Conservation (phyloP, 345 rosid species). For the Trapa incisa region DNA sequence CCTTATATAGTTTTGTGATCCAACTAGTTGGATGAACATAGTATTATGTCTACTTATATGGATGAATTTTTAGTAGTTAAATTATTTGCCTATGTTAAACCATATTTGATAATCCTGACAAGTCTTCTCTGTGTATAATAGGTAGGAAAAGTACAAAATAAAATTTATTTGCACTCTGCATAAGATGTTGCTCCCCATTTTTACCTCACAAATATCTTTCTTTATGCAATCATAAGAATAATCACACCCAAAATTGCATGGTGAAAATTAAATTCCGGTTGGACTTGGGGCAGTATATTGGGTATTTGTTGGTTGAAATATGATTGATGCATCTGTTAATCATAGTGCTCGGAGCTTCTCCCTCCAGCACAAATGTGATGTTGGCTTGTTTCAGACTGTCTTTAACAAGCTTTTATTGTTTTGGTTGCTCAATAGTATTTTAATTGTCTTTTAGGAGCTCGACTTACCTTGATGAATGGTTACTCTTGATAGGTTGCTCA, state of each 20-base stretch:
- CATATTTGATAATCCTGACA: too few species aligned
- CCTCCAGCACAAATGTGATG: neutral
- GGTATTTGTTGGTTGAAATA: too few species aligned
- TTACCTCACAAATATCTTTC: too few species aligned
- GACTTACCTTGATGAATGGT: too few species aligned
- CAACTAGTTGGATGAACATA: neutral
- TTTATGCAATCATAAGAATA: too few species aligned
- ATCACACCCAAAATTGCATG: too few species aligned
- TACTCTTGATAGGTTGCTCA: constrained; percentile 65
- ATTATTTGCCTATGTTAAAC: too few species aligned
- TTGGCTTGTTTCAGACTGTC: neutral
- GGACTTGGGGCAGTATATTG: too few species aligned
- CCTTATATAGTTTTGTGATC: neutral
- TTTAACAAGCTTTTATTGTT: neutral
- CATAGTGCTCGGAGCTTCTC: neutral
- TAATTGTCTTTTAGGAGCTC: too few species aligned
- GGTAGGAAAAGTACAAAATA: neutral
- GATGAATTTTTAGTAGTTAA: neutral
- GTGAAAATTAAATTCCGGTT: too few species aligned
- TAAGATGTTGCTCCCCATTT: neutral
- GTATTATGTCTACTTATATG: neutral
- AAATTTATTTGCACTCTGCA: neutral
- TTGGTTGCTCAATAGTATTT: neutral
- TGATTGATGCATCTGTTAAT: neutral
- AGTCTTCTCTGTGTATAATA: too few species aligned